Evolutionary conservation across 176 grass and related monocot species (phyloP).

Genomic region (Pharus latifolius): DNA sequence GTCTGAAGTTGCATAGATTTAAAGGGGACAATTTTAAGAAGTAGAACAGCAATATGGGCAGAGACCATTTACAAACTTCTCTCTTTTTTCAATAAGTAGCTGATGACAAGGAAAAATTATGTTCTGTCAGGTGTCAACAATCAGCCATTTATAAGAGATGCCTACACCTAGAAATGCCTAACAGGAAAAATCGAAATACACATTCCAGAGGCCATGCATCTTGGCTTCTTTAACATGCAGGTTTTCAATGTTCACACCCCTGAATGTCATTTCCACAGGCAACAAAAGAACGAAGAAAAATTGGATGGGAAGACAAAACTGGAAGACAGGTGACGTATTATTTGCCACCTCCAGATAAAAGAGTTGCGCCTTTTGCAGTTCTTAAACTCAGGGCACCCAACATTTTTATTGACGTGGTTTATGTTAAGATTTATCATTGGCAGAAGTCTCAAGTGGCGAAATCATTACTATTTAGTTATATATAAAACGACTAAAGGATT

Average conservation of each 20-base stretch:
- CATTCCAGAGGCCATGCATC: too few species aligned
- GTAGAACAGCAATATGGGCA: neutral
- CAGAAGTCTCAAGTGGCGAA: neutral
- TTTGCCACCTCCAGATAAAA: neutral
- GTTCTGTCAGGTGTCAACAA: neutral
- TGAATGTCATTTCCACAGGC: neutral
- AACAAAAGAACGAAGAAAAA: neutral
- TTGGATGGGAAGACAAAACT: neutral
- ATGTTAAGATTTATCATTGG: slow-evolving; percentile 10
- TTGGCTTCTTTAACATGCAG: neutral
- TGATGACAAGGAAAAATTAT: neutral
- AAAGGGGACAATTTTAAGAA: neutral
- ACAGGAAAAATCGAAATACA: neutral
- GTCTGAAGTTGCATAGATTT: neutral
- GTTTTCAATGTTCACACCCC: neutral
- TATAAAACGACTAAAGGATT: slow-evolving; percentile 13
- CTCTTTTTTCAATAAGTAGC: neutral
- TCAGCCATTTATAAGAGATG: neutral
- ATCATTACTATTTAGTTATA: slow-evolving; percentile 7
- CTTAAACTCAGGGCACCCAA: neutral
- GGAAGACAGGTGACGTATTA: neutral
- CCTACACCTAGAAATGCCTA: neutral
- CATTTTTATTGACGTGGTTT: neutral
- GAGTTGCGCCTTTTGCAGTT: neutral
- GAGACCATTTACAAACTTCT: neutral